A percentile compares a stretch with the other conserved stretches of the same genome.
Conservation (phyloP, 192 early-diverging fungal genomes). For the Kickxella alabastrina region DNA sequence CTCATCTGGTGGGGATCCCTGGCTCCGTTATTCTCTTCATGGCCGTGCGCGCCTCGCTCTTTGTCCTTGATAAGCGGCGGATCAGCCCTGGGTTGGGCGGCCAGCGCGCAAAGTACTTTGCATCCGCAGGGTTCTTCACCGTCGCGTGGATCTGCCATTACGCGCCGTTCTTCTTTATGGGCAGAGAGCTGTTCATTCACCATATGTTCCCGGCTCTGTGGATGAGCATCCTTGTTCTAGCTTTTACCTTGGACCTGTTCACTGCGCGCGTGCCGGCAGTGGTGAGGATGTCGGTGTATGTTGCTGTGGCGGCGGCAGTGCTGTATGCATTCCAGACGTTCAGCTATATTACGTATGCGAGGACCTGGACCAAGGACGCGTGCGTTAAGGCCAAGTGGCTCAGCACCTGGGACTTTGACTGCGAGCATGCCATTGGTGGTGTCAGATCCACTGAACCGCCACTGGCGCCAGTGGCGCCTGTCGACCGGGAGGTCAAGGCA, state of each 20-base stretch:
- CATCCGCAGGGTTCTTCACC: constrained; percentile 64
- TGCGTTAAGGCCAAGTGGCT: constrained; percentile 77
- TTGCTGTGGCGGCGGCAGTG: constrained; percentile 45
- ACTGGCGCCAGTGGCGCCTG: constrained; percentile 2
- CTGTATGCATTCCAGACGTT: constrained; percentile 62
- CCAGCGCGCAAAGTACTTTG: constrained; percentile 50
- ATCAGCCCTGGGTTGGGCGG: constrained; percentile 26
- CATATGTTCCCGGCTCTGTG: constrained; percentile 95
- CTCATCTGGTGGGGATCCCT: constrained; percentile 75
- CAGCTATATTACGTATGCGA: constrained; percentile 81
- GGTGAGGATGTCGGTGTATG: constrained; percentile 47
- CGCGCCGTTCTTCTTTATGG: constrained; percentile 86
- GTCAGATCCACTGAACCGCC: constrained; percentile 22
- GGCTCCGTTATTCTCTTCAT: constrained; percentile 56
- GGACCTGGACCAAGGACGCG: constrained; percentile 62
- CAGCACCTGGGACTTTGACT: constrained; percentile 81
- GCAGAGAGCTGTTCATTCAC: constrained; percentile 86
- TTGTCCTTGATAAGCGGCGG: constrained; percentile 60
- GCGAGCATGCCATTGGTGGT: constrained; percentile 54
- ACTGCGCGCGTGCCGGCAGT: constrained; percentile 54
- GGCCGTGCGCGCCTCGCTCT: constrained; percentile 43
- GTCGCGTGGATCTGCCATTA: constrained; percentile 82
- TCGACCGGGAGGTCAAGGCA: not conserved
- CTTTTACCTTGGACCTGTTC: constrained; percentile 68
- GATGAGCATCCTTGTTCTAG: constrained; percentile 77